Base-by-base conservation (phyloP, 768 basidiomycete genomes). In the Pleurotus eryngii region DNA sequence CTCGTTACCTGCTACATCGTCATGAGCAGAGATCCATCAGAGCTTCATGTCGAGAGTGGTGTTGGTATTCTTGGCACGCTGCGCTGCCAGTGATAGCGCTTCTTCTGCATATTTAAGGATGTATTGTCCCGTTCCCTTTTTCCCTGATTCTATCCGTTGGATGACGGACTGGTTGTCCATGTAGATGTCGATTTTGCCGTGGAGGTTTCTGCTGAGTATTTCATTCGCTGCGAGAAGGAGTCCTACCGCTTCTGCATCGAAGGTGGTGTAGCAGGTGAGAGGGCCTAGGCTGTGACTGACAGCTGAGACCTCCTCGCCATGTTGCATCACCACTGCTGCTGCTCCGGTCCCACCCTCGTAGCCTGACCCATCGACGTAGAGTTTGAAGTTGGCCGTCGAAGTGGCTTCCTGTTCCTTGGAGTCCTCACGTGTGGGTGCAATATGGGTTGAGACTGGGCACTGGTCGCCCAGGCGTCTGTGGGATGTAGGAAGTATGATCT, bases 11-110 rank as follows among this genome's bases (percentile, higher is more conserved):
- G 46, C 18, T 56, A 63, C 43, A 1, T 62, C 62, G 4, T 56
- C 62, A 56, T 70, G 70, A 4, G 60, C 65, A 20, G 67, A 64
- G 15, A 70, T 66, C 70, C 69, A 70, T 15, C 42, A 17, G 12
- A 68, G 24, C 3, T 5, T 48, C 24, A 68, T 42, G 18, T 49
- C 45, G n/a, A 45, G n/a, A 2, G 20, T 30, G 5, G 12, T 59
- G 17, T 15, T 11, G 3, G 8, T 53, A 59, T 18, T 2, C 14
- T 43, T 55, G 30, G 4, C 27, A 17, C 0, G 49, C 17, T 17
- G 26, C 20, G 9, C 30, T 0, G 15, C 30, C 43, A 9, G 7
- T 5, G 8, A 2, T 7, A 30, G 3, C 0, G 30, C 18, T 8
- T n/a, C 2, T 18, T 40, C 40, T 11, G 43, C 22, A 3, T 14